Percentiles rank a stretch among this genome's conserved stretches.
phyloP scores from a whole-genome alignment of 331 rosid genomes.

The Quercus phellos region DNA sequence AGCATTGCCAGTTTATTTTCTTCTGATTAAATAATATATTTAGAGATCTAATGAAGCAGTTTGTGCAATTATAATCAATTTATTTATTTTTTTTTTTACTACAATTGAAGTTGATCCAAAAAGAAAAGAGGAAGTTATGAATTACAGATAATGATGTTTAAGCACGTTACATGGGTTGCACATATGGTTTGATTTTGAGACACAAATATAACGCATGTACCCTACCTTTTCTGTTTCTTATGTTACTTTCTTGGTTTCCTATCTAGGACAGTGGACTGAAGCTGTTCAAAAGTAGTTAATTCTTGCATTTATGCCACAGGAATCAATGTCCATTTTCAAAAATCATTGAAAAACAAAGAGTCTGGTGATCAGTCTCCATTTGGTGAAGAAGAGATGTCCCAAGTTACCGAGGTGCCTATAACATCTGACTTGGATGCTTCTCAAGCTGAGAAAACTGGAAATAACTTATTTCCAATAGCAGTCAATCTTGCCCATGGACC shows the following conservation, averaged over 20 bases:
- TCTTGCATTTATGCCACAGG: slow-evolving; percentile 33
- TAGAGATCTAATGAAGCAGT: background rate
- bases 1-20: background rate
- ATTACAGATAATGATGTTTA: background rate
- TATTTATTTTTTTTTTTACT: background rate
- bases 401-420: slow-evolving; percentile 34
- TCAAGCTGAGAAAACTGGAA: slow-evolving; percentile 28
- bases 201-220: background rate
- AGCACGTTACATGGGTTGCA: background rate
- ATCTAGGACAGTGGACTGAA: background rate
- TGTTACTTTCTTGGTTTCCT: background rate
- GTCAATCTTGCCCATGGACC: slow-evolving; percentile 20
- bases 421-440: slow-evolving; percentile 29
- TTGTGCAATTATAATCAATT: background rate
- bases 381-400: slow-evolving; percentile 42
- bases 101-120: background rate
- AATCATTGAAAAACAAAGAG: slow-evolving; percentile 26
- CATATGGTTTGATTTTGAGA: background rate
- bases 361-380: slow-evolving; percentile 21
- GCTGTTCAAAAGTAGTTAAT: slow-evolving; percentile 1
- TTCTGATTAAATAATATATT: background rate
- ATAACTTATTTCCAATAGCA: background rate
- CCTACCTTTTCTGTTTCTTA: background rate
- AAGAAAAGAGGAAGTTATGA: background rate
- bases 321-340: slow-evolving; percentile 7